Evolutionary conservation across 2,329 filamentous ascomycete genomes (phyloP).

Genomic region (Ophiostoma sp.): DNA sequence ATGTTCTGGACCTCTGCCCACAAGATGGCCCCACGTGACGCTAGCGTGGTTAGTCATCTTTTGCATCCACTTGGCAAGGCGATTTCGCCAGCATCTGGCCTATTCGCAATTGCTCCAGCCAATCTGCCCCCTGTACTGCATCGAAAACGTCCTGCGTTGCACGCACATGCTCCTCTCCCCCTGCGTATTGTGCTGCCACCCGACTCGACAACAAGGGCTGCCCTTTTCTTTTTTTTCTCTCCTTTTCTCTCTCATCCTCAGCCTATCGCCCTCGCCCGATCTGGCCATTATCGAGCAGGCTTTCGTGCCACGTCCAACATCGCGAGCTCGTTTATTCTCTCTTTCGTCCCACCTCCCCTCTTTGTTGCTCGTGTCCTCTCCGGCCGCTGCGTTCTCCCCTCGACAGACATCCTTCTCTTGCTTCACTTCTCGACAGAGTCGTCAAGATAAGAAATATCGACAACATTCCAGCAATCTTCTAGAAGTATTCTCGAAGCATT

Average conservation of each 20-base stretch:
- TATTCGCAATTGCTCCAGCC: conserved; percentile 13
- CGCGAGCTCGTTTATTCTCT: neutral
- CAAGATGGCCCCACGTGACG: neutral
- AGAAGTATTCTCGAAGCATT: neutral
- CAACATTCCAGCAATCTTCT: neutral
- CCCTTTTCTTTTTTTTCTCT: neutral
- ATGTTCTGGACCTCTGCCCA: neutral
- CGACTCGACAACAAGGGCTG: neutral
- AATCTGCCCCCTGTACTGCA: conserved; percentile 17
- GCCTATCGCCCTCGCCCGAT: neutral
- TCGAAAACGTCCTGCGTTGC: neutral
- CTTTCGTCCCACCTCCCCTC: conserved; percentile 10
- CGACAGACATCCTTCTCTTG: neutral
- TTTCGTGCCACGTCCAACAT: conserved; percentile 17
- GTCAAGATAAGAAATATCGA: neutral
- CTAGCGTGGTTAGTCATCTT: conserved; percentile 2
- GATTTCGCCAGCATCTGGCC: conserved; percentile 10
- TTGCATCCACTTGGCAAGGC: neutral
- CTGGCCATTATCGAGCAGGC: neutral
- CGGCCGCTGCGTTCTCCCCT: neutral
- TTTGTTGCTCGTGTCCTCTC: neutral
- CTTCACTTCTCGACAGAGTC: neutral
- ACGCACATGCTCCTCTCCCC: neutral
- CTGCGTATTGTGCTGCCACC: neutral
- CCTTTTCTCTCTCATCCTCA: neutral